Percentiles rank a stretch among this genome's conserved stretches.
Conservation (phyloP, 805 yeast species). For the Wickerhamiella cacticola region DNA sequence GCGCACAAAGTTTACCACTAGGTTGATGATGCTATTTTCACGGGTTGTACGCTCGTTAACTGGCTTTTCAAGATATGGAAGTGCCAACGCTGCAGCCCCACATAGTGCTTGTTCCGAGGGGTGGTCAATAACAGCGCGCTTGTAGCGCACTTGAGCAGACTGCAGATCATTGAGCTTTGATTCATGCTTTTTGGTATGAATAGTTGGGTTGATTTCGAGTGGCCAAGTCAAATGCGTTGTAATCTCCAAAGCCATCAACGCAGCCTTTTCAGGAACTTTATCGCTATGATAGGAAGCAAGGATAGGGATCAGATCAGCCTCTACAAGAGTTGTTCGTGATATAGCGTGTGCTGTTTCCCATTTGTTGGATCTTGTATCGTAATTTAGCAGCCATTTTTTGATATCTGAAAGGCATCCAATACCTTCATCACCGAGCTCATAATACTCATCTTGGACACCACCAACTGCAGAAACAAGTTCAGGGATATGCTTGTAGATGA, state of each 20-base stretch:
- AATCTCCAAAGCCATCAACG: constrained; percentile 62
- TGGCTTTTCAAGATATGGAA: constrained; percentile 32
- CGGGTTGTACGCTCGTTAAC: constrained; percentile 50
- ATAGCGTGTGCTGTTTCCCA: constrained; percentile 83
- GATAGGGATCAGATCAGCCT: constrained; percentile 52
- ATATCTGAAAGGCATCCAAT: constrained; percentile 74
- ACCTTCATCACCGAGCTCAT: constrained; percentile 80
- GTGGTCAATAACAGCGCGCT: constrained; percentile 48
- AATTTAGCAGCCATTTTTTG: constrained; percentile 74
- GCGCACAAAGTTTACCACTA: constrained; percentile 62
- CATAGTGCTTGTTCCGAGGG: constrained; percentile 51
- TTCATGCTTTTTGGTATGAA: constrained; percentile 22
- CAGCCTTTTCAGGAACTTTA: constrained; percentile 43
- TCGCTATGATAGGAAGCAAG: constrained; percentile 62
- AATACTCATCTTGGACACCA: constrained; percentile 31
- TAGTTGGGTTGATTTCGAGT: constrained; percentile 38
- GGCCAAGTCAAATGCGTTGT: constrained; percentile 85
- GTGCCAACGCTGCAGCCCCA: constrained; percentile 55
- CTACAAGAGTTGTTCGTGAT: constrained; percentile 62
- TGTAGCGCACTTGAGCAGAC: constrained; percentile 58
- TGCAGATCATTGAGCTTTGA: constrained; percentile 39
- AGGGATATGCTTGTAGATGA: background rate
- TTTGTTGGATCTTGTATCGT: constrained; percentile 58
- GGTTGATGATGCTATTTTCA: constrained; percentile 59
- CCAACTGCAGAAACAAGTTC: constrained; percentile 10